Evolutionary conservation across 768 basidiomycete genomes (phyloP).

Genomic region (Leccinum pellstonianum): DNA sequence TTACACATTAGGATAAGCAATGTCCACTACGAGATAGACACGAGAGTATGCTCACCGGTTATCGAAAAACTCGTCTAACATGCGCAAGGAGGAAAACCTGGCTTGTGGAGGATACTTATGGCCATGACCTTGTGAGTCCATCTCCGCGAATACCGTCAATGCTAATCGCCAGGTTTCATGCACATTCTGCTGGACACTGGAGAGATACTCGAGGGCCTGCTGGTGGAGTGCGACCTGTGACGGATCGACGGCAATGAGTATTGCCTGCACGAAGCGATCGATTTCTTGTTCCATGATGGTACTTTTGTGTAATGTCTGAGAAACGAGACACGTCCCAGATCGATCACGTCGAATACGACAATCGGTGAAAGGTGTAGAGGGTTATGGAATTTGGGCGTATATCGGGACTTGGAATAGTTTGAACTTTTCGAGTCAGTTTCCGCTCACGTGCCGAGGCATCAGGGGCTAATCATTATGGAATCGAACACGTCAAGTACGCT

Average conservation of each 20-base stretch:
- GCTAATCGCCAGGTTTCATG: slow-evolving; percentile 79
- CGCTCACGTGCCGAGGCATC: slow-evolving; percentile 27
- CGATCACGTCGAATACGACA: slow-evolving; percentile 13
- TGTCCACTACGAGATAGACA: not conserved
- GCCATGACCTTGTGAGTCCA: slow-evolving; percentile 50
- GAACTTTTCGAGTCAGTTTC: slow-evolving; percentile 13
- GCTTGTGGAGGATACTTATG: slow-evolving; percentile 70
- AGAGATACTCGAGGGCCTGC: slow-evolving; percentile 83
- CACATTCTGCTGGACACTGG: slow-evolving; percentile 72
- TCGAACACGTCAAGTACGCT: not conserved
- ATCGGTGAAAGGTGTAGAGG: not conserved
- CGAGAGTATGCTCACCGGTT: slow-evolving; percentile 57
- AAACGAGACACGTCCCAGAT: slow-evolving; percentile 19
- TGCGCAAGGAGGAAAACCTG: slow-evolving; percentile 76
- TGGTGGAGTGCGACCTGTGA: slow-evolving; percentile 69
- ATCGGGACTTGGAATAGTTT: slow-evolving; percentile 3
- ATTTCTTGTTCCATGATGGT: slow-evolving; percentile 69
- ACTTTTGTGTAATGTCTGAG: slow-evolving; percentile 11
- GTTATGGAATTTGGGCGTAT: not conserved
- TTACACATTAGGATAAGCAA: slow-evolving; percentile 10
- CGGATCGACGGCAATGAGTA: slow-evolving; percentile 84
- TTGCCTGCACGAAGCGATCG: slow-evolving; percentile 78
- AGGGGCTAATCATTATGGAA: slow-evolving; percentile 16
- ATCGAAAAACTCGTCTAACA: slow-evolving; percentile 81
- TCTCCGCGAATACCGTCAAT: slow-evolving; percentile 68